Percentiles rank a stretch among this genome's conserved stretches.
These are phyloP conservation scores for Fusarium gaditjirri DNA, from an alignment of 2,329 filamentous ascomycete genomes.

Conservation along the genomic window DNA sequence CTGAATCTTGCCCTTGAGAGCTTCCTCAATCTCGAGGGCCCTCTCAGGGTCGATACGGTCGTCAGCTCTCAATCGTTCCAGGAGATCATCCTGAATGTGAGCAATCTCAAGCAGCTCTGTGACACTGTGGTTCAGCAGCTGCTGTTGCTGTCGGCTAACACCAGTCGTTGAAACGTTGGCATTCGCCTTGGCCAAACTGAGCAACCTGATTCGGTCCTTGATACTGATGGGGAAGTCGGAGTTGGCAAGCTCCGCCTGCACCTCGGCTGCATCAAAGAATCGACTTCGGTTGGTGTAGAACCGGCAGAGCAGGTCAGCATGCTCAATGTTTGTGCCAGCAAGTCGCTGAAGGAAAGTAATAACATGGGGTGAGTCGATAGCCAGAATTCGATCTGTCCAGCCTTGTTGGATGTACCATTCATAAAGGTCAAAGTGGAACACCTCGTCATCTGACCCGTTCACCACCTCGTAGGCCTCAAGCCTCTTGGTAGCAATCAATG, in stretches of 20 bases:
- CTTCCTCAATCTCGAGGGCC: conserved; percentile 70
- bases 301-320: conserved; percentile 91
- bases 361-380: conserved; percentile 86
- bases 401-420: conserved; percentile 94
- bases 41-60: conserved; percentile 72
- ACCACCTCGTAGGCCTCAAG: conserved; percentile 92
- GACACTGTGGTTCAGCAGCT: conserved; percentile 85
- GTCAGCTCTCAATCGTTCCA: conserved; percentile 82
- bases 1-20: conserved; percentile 82
- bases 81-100: conserved; percentile 91
- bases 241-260: conserved; percentile 84
- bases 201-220: conserved; percentile 86
- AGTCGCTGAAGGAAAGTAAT: conserved; percentile 85
- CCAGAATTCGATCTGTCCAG: conserved; percentile 86
- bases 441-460: conserved; percentile 86
- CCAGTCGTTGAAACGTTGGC: conserved; percentile 84
- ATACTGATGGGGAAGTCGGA: conserved; percentile 84
- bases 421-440: conserved; percentile 96
- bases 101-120: conserved; percentile 90
- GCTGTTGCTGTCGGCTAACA: conserved; percentile 81
- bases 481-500: conserved; percentile 79
- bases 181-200: conserved; percentile 91
- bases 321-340: conserved; percentile 75
- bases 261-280: conserved; percentile 87
- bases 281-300: conserved; percentile 88